Evolutionary conservation across 257 asterid species (phyloP).

Genomic region (Nicotiana sylvestris): DNA sequence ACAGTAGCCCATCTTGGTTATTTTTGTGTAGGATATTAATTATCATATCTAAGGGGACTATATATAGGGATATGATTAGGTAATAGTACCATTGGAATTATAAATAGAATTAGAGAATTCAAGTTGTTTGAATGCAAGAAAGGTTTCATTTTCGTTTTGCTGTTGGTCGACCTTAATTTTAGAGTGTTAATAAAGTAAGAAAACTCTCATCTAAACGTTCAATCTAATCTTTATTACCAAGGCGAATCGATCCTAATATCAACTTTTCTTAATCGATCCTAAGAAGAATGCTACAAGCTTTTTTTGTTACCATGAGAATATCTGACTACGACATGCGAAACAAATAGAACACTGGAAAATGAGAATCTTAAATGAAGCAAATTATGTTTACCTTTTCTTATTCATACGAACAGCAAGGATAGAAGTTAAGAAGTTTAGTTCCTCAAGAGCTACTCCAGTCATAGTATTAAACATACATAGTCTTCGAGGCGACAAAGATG

Average conservation of each 20-base stretch:
- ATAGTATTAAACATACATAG: constrained; percentile 69
- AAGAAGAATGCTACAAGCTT: too few relatives aligned
- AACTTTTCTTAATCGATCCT: not conserved
- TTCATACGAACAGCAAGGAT: constrained; percentile 76
- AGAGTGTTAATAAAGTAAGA: too few relatives aligned
- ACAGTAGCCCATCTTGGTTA: constrained; percentile 6
- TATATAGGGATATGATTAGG: constrained; percentile 38
- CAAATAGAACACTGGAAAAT: not conserved
- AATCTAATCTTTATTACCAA: constrained; percentile 9
- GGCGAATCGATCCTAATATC: not conserved
- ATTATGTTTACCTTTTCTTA: constrained; percentile 50
- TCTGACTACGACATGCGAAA: not conserved
- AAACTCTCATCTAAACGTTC: not conserved
- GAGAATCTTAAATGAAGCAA: not conserved
- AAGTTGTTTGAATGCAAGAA: not conserved
- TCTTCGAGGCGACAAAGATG: constrained; percentile 86
- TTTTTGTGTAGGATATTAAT: not conserved
- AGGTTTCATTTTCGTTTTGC: constrained; percentile 14
- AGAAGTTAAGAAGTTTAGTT: constrained; percentile 85
- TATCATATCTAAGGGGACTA: constrained; percentile 3
- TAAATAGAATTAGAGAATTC: not conserved
- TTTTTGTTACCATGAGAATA: not conserved
- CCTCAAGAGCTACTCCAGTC: constrained; percentile 69
- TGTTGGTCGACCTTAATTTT: constrained; percentile 48
- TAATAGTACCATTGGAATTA: constrained; percentile 15